phyloP scores from a whole-genome alignment of 2,329 filamentous ascomycete genomes.

The Sphaerulina vaccinii region DNA sequence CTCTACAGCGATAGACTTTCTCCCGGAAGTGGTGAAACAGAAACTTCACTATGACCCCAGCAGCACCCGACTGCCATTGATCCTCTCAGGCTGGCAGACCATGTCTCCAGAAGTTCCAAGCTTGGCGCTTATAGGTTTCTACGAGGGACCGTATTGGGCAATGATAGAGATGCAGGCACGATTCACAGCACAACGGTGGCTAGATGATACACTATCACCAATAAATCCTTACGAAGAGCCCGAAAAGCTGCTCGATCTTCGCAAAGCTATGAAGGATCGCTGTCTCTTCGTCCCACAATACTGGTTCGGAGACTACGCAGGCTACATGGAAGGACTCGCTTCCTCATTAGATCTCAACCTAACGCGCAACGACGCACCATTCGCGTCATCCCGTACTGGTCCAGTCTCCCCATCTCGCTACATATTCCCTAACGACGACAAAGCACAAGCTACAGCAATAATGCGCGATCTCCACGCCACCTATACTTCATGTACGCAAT shows the following conservation, averaged over 20 bases:
- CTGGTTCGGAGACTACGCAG: conserved; percentile 79
- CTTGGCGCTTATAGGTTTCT: conserved; percentile 79
- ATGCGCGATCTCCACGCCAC: conserved; percentile 47
- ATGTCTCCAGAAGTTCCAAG: conserved; percentile 55
- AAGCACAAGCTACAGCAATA: conserved; percentile 45
- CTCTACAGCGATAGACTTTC: conserved; percentile 61
- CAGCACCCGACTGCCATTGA: conserved; percentile 59
- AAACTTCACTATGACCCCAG: conserved; percentile 58
- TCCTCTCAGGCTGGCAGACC: conserved; percentile 56
- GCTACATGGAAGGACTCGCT: conserved; percentile 70
- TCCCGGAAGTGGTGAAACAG: conserved; percentile 57
- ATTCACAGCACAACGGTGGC: conserved; percentile 63
- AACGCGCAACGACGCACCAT: conserved; percentile 40
- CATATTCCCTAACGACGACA: conserved; percentile 32
- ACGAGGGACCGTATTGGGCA: conserved; percentile 81
- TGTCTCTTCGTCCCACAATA: conserved; percentile 62
- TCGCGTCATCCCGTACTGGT: conserved; percentile 51
- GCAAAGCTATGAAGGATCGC: conserved; percentile 45
- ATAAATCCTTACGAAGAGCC: conserved; percentile 40
- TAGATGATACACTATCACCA: conserved; percentile 35
- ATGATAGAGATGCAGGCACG: conserved; percentile 84
- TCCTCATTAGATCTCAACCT: conserved; percentile 53
- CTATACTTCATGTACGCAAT: conserved; percentile 27
- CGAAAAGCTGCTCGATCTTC: conserved; percentile 51
- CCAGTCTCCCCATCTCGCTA: conserved; percentile 41